Conservation (phyloP, 2,329 filamentous ascomycete genomes). For the Didymella lethalis region DNA sequence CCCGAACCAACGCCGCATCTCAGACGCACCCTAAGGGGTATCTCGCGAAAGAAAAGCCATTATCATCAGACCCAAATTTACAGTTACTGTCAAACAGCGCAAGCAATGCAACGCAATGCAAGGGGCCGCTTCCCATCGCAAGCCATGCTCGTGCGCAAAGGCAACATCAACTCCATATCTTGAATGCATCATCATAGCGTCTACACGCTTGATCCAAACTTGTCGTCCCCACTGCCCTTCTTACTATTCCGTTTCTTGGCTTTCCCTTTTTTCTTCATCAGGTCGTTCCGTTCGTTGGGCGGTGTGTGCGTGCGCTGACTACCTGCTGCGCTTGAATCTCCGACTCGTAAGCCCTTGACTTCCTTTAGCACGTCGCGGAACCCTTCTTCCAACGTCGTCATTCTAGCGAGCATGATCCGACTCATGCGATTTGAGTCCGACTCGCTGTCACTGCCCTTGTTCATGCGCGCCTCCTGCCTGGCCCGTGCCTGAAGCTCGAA, state of each 20-base stretch:
- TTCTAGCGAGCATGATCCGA: conserved; percentile 82
- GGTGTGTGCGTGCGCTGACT: conserved; percentile 42
- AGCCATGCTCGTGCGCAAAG: conserved; percentile 15
- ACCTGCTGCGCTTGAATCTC: conserved; percentile 32
- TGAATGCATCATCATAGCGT: not conserved
- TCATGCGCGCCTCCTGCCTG: conserved; percentile 30
- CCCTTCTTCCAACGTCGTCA: conserved; percentile 92
- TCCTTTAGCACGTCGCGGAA: conserved; percentile 87
- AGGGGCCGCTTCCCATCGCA: conserved; percentile 1
- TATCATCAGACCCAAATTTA: conserved; percentile 2
- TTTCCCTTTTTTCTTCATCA: conserved; percentile 39
- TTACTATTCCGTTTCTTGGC: conserved; percentile 40
- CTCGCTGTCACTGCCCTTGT: conserved; percentile 37
- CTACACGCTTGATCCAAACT: conserved; percentile 43
- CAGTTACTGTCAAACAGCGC: conserved; percentile 9
- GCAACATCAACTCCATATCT: not conserved
- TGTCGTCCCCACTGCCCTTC: conserved; percentile 29
- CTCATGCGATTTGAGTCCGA: conserved; percentile 59
- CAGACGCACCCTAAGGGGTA: conserved; percentile 25
- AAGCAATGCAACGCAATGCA: conserved; percentile 16
- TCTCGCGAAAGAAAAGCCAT: conserved; percentile 20
- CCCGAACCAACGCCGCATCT: conserved; percentile 16
- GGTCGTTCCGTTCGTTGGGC: conserved; percentile 37
- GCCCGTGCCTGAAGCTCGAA: conserved; percentile 47
- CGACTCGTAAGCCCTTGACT: conserved; percentile 69